These are phyloP conservation scores for Eutrema heterophyllum DNA, from an alignment of 345 rosid species.

Conservation along the genomic window DNA sequence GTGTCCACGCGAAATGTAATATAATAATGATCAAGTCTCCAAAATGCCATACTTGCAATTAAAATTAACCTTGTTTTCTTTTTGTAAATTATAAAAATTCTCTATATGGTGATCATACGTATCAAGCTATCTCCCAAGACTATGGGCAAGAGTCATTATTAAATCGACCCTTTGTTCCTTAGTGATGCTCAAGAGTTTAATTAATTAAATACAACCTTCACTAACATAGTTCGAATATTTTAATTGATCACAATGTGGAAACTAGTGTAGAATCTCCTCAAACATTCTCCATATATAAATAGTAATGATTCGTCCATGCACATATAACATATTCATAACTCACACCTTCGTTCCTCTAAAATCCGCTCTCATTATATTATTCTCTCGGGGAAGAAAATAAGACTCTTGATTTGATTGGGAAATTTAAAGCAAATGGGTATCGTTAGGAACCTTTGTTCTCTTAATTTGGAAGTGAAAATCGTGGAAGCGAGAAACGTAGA, in stretches of 20 bases:
- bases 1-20: conserved; percentile 5
- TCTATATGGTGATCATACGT: background rate
- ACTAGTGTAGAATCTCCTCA: background rate
- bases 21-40: background rate
- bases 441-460: conserved; percentile 22
- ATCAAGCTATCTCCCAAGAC: conserved; percentile 19
- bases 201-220: conserved; percentile 11
- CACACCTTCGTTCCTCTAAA: background rate
- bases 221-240: conserved; percentile 14
- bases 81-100: background rate
- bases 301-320: conserved; percentile 12
- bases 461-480: conserved; percentile 49
- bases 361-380: background rate
- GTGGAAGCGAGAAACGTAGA: conserved; percentile 60
- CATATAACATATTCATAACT: conserved; percentile 26
- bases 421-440: conserved; percentile 27
- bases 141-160: conserved; percentile 23
- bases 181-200: conserved; percentile 17
- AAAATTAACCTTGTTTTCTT: background rate
- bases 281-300: conserved; percentile 16
- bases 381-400: background rate
- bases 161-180: conserved; percentile 28
- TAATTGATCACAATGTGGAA: conserved; percentile 12
- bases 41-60: background rate
- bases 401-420: background rate